Evolutionary conservation across 1,284 basidiomycete genomes (phyloP).

Genomic region (Malassezia sp.): DNA sequence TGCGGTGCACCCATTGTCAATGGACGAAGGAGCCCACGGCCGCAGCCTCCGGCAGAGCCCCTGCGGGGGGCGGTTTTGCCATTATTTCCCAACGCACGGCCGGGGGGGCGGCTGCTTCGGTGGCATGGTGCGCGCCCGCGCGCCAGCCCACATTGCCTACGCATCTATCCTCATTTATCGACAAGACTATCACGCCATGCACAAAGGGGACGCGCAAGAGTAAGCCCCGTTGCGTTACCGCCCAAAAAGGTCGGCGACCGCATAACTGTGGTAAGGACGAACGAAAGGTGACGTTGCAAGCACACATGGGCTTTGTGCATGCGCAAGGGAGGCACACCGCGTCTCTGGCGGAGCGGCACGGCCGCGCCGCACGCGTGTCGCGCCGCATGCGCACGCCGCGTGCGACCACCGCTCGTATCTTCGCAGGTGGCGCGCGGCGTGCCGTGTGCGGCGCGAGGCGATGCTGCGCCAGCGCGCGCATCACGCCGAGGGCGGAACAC

Average conservation of each 20-base stretch:
- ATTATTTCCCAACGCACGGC: no score
- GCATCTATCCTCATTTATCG: no score
- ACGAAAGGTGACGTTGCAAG: conserved; percentile 2
- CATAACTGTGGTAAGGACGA: conserved; percentile 17
- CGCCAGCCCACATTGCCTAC: no score
- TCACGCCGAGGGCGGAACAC: not conserved
- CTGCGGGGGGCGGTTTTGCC: no score
- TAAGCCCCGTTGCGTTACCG: conserved; percentile 21
- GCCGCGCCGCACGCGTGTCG: no score
- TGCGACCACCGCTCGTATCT: conserved; percentile 10
- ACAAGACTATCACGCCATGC: not conserved
- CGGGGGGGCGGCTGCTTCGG: no score
- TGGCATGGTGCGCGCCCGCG: no score
- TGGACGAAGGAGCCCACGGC: not conserved
- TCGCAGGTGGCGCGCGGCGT: conserved; percentile 4
- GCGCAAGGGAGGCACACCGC: not conserved
- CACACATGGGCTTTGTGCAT: not conserved
- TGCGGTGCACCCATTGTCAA: conserved; percentile 11
- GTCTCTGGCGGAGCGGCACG: not conserved
- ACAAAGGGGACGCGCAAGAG: conserved; percentile 16
- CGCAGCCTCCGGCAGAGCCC: no score
- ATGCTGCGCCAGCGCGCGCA: no score
- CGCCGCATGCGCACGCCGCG: conserved; percentile 1
- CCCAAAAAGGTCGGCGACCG: conserved; percentile 13
- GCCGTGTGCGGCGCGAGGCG: no score